Base-by-base conservation (phyloP, 352 stramenopile genomes). In the Saprolegnia parasitica region DNA sequence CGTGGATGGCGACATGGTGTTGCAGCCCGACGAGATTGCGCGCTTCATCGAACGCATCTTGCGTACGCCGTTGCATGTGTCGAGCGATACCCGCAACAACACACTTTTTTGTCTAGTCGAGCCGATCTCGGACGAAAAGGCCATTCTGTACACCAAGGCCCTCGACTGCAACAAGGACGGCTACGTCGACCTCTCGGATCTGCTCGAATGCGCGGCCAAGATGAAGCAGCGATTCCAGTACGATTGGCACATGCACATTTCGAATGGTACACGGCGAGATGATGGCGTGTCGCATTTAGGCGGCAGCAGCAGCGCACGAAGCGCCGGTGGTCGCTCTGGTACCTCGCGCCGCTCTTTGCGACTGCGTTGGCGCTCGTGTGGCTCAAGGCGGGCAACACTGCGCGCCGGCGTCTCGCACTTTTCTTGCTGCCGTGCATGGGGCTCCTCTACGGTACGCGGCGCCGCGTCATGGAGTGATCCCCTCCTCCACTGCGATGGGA, bases 1-100 rank as follows among this genome's bases (percentile, higher is more conserved):
- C 67, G 86, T 81, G 8, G 82, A 92, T 39, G 84, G 86, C 3
- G 89, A 78, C 35, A 84, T 90, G 72, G 78, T 78, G 21, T 68
- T 94, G 16, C 84, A 67, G 35, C 75, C 73, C 0, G 45, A 66
- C 4, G 84, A 94, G 58, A 74, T 94, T 35, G 74, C 73, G 6
- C 76, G 82, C 11, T 94, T 92, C 45, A 84, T 94, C 40, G 75
- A 83, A 49, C 90, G 90, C 68, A 86, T 91, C 35, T 72, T 94
- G 26, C 81, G 86, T 90, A 65, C 42, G 77, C 73, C 1, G 73
- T 67, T 35, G 2, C 37, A 67, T 64, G 2, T 67, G 16, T 66
- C 6, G 32, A 6, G 26, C 8, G 39, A 29, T 58, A 11, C 6
- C 5, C 5, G n/a, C 21, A n/a, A 0, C 20, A 39, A 32, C 20